Base-by-base conservation (phyloP, 495 filamentous ascomycete species). In the Penicillium riverlandense region DNA sequence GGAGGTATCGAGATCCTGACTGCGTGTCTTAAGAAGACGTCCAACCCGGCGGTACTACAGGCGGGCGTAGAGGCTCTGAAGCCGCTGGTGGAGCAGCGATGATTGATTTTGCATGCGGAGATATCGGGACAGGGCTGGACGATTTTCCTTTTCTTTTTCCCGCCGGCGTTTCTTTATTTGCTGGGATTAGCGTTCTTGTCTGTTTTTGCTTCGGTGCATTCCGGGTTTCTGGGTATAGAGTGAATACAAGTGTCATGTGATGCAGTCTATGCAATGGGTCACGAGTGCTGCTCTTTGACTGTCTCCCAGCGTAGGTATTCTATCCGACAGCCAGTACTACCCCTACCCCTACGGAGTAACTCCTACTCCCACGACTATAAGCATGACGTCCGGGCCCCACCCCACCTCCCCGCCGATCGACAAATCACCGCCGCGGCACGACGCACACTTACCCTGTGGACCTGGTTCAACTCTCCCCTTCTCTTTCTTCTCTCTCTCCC, bases 41-140 rank as follows among this genome's bases (percentile, higher is more conserved):
- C 75, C 43, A 78, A 77, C 37, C 67, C 77, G 11, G 77, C 80
- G 35, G 78, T 88, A 16, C 61, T 89, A 8, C 74, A 85, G 61
- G 66, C 78, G 5, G 77, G 77, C 0, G 73, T 86, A 11, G 72
- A 83, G 54, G 76, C 77, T 4, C 59, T 86, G 50, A 83, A 84
- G 55, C 59, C 69, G 27, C 50, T 86, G 44, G 63, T 85, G 34
- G 66, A 70, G 48, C 57, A 66, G 36, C 45, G 33, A 45, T 2
- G 28, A 14, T 58, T 44, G 56, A 16, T 38, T 11, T 34, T 16
- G 8, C 29, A 22, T 22, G 22, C 4, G 2, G 22, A 22, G 22
- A 22, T 22, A 22, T 22, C 22, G 22, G 22, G 22, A 22, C 4
- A 2, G 22, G 22, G 22, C 22, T 22, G 22, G 15, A 13, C 33